Conservation (phyloP, 2,329 filamentous ascomycete species). For the Ilyonectria robusta region DNA sequence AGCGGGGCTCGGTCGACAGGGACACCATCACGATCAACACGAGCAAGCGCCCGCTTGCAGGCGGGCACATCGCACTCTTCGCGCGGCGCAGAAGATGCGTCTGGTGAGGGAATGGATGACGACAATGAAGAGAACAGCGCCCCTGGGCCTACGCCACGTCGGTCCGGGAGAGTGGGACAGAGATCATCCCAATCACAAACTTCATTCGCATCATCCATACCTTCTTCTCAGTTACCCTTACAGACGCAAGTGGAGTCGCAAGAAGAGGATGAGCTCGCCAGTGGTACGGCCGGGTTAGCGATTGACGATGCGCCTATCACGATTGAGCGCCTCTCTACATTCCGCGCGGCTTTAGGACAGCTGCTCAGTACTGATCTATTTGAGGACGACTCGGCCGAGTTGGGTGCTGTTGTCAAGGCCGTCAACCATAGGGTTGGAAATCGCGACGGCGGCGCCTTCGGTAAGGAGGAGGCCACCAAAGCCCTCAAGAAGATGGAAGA, state of each 20-base stretch:
- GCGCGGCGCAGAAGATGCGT: constrained; percentile 45
- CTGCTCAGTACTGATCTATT: constrained; percentile 89
- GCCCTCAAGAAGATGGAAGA: constrained; percentile 86
- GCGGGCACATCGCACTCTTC: constrained; percentile 36
- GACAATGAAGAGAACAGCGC: constrained; percentile 58
- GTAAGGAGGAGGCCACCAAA: constrained; percentile 78
- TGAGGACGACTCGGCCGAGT: constrained; percentile 84
- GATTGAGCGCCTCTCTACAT: constrained; percentile 76
- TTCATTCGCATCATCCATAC: constrained; percentile 85
- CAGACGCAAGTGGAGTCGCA: constrained; percentile 60
- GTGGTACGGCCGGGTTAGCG: constrained; percentile 58
- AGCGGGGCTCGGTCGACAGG: constrained; percentile 54
- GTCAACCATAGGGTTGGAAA: constrained; percentile 80
- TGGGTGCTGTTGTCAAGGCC: constrained; percentile 81
- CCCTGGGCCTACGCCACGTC: constrained; percentile 56
- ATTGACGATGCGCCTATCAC: constrained; percentile 68
- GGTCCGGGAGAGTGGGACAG: constrained; percentile 57
- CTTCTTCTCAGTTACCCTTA: constrained; percentile 76
- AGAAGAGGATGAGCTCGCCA: constrained; percentile 62
- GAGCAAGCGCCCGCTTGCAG: constrained; percentile 40
- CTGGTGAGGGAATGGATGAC: constrained; percentile 50
- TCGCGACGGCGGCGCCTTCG: constrained; percentile 72
- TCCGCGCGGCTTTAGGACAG: constrained; percentile 86
- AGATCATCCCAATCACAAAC: constrained; percentile 61
- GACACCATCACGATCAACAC: constrained; percentile 50